A percentile compares a stretch with the other conserved stretches of the same genome.
phyloP scores from a whole-genome alignment of 768 basidiomycete species.

The Russula brevipes region DNA sequence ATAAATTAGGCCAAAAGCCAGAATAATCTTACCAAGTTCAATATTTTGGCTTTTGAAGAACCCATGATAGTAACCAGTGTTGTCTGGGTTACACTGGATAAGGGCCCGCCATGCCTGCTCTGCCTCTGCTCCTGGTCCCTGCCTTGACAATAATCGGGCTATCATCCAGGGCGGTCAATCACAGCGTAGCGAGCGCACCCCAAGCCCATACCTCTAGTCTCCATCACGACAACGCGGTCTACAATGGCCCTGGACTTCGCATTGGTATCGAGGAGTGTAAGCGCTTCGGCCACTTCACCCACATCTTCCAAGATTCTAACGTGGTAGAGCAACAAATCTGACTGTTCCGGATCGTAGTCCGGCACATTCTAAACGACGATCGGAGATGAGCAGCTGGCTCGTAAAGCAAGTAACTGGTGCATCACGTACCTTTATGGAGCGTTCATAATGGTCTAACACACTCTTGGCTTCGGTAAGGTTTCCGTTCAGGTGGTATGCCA shows the following conservation, averaged over 20 bases:
- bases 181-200: background rate
- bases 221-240: slow-evolving; percentile 64
- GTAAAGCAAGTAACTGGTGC: background rate
- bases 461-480: slow-evolving; percentile 64
- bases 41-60: slow-evolving; percentile 64
- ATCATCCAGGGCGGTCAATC: background rate
- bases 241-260: slow-evolving; percentile 62
- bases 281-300: slow-evolving; percentile 55
- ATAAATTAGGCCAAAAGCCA: background rate
- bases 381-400: slow-evolving; percentile 13
- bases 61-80: slow-evolving; percentile 71
- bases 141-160: slow-evolving; percentile 77
- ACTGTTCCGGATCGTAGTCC: slow-evolving; percentile 74
- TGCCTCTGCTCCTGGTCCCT: slow-evolving; percentile 59
- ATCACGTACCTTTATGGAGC: slow-evolving; percentile 60
- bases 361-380: slow-evolving; percentile 55
- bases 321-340: slow-evolving; percentile 78
- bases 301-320: slow-evolving; percentile 67
- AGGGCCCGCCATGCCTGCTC: slow-evolving; percentile 75
- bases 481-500: slow-evolving; percentile 83
- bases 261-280: slow-evolving; percentile 57
- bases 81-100: slow-evolving; percentile 82
- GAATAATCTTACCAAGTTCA: slow-evolving; percentile 49
- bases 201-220: slow-evolving; percentile 50
- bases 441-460: slow-evolving; percentile 67